Percentiles rank a stretch among this genome's conserved stretches.
Conservation (phyloP, 208 protist species). For the Willaertia magna region DNA sequence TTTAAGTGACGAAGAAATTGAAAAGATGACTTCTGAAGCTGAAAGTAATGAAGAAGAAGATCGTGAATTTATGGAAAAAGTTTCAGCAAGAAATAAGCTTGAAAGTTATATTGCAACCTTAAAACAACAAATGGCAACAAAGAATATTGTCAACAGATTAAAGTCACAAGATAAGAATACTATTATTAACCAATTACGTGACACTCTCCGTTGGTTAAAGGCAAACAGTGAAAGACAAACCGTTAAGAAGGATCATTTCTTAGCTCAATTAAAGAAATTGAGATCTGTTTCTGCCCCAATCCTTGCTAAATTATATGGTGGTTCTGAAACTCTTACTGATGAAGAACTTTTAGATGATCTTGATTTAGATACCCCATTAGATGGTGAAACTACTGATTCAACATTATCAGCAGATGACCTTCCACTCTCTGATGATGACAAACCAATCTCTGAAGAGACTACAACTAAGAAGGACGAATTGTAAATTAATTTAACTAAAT, state of each 20-base stretch:
- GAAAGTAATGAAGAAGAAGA: slow-evolving; percentile 80
- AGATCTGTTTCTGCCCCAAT: slow-evolving; percentile 81
- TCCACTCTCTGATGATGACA: background rate
- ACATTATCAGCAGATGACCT: background rate
- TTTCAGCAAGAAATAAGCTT: slow-evolving; percentile 78
- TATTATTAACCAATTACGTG: slow-evolving; percentile 62
- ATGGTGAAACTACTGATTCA: background rate
- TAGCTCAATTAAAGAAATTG: slow-evolving; percentile 67
- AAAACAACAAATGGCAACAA: slow-evolving; percentile 39
- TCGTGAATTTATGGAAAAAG: slow-evolving; percentile 49
- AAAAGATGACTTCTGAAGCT: slow-evolving; percentile 83
- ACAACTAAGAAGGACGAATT: background rate
- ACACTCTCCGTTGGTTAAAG: slow-evolving; percentile 85
- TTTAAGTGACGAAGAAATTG: slow-evolving; percentile 81
- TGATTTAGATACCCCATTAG: background rate
- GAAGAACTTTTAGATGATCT: background rate
- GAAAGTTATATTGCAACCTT: slow-evolving; percentile 58
- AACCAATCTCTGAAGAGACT: background rate
- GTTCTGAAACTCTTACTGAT: background rate
- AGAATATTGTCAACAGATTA: slow-evolving; percentile 10
- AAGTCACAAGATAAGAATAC: slow-evolving; percentile 50
- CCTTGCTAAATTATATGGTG: slow-evolving; percentile 68
- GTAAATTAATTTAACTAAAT: background rate
- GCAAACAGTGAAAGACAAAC: slow-evolving; percentile 51
- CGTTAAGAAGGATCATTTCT: slow-evolving; percentile 81